Conservation (phyloP, 768 basidiomycete genomes). For the Boletales sp. region DNA sequence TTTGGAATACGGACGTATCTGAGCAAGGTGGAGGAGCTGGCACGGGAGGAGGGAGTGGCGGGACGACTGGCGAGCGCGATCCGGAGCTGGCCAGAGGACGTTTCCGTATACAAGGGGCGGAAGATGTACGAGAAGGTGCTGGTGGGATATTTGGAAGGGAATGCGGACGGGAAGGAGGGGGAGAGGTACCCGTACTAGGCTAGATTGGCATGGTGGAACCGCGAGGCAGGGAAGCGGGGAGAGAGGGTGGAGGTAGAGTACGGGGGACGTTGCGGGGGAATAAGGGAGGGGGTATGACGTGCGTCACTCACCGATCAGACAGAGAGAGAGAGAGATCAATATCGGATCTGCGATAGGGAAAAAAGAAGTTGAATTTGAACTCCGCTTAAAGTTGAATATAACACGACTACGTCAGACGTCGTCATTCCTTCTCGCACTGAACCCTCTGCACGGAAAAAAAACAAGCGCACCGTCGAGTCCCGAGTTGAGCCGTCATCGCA, state of each 20-base stretch:
- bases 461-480: slow-evolving; percentile 5
- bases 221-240: neutral
- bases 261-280: slow-evolving; percentile 13
- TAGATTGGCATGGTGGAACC: too few species aligned
- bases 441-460: slow-evolving; percentile 26
- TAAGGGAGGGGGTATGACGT: slow-evolving; percentile 28
- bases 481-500: slow-evolving; percentile 18
- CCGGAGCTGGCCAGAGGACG: slow-evolving; percentile 62
- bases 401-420: slow-evolving; percentile 43
- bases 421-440: slow-evolving; percentile 33
- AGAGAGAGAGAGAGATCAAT: slow-evolving; percentile 24
- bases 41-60: slow-evolving; percentile 53
- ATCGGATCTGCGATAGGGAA: slow-evolving; percentile 34
- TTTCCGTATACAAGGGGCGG: slow-evolving; percentile 33
- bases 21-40: slow-evolving; percentile 49
- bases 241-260: neutral
- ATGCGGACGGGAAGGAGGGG: neutral
- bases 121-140: slow-evolving; percentile 22
- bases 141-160: slow-evolving; percentile 15
- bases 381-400: slow-evolving; percentile 43
- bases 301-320: too few species aligned
- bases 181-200: too few species aligned
- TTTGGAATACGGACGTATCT: slow-evolving; percentile 72
- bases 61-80: slow-evolving; percentile 62
- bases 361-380: slow-evolving; percentile 29